These are phyloP conservation scores for Lasiodiplodia theobromae DNA, from an alignment of 2,329 filamentous ascomycete species.

Conservation along the genomic window DNA sequence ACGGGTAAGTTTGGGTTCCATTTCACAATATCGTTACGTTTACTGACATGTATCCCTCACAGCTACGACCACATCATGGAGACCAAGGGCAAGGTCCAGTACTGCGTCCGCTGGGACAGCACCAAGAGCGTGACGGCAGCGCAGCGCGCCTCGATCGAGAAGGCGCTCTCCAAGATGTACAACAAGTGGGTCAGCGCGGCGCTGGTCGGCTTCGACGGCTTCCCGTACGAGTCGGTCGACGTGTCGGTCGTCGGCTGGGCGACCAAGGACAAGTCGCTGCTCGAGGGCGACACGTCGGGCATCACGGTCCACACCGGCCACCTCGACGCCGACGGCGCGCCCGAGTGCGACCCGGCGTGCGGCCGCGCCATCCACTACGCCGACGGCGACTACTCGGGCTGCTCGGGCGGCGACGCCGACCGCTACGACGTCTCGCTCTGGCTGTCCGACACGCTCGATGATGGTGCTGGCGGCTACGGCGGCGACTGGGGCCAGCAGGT, in stretches of 20 bases:
- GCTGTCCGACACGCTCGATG: conserved; percentile 54
- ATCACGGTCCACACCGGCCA: conserved; percentile 52
- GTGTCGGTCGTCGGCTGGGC: conserved; percentile 57
- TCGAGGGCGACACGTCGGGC: conserved; percentile 45
- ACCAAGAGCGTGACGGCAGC: conserved; percentile 46
- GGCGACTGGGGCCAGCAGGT: conserved; percentile 58
- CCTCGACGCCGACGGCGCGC: conserved; percentile 48
- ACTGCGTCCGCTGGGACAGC: conserved; percentile 57
- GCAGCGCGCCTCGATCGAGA: conserved; percentile 50
- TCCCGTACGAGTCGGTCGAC: conserved; percentile 51
- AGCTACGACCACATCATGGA: conserved; percentile 42
- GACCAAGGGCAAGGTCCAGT: conserved; percentile 47
- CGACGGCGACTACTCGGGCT: conserved; percentile 51
- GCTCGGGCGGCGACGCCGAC: conserved; percentile 47
- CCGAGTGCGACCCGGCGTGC: conserved; percentile 52
- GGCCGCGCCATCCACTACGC: conserved; percentile 55
- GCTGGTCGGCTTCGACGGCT: conserved; percentile 55
- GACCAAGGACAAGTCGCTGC: conserved; percentile 47
- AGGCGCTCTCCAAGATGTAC: conserved; percentile 46
- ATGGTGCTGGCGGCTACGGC: conserved; percentile 54
- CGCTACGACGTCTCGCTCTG: conserved; percentile 53
- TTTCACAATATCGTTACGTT: background rate
- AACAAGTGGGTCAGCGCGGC: conserved; percentile 51
- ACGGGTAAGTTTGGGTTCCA: conserved; percentile 22
- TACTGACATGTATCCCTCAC: background rate